A percentile compares a stretch with the other conserved stretches of the same genome.
These are phyloP conservation scores for Setomelanomma holmii DNA, from an alignment of 2,329 filamentous ascomycete genomes.

Conservation along the genomic window DNA sequence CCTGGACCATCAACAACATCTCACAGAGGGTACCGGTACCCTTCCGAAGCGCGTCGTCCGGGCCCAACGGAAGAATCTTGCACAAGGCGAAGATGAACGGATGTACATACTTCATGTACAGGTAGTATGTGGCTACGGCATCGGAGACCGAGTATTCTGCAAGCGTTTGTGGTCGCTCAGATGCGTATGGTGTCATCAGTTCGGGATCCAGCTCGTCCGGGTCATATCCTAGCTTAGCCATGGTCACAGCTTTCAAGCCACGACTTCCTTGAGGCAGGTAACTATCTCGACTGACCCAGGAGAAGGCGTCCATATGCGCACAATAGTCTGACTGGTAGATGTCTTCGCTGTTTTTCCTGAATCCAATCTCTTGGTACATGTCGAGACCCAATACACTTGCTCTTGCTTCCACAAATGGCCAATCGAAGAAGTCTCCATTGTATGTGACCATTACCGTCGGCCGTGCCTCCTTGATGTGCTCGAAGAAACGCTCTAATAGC, in stretches of 20 bases:
- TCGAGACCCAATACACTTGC: conserved; percentile 95
- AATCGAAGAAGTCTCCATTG: conserved; percentile 99
- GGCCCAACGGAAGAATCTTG: conserved; percentile 91
- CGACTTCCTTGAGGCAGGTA: conserved; percentile 97
- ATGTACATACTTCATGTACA: conserved; percentile 99
- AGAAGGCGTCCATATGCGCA: conserved; percentile 98
- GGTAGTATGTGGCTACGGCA: conserved; percentile 96
- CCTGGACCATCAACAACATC: conserved; percentile 99
- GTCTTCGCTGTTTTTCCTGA: conserved; percentile 92
- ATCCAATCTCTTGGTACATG: conserved; percentile 99
- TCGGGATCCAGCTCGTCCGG: conserved; percentile 97
- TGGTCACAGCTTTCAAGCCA: conserved; percentile 95
- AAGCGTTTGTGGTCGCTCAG: conserved; percentile 88
- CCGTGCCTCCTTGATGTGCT: conserved; percentile 91
- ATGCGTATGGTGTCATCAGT: conserved; percentile 89
- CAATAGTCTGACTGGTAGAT: conserved; percentile 96
- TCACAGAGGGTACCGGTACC: conserved; percentile 98
- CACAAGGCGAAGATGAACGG: conserved; percentile 99
- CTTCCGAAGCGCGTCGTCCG: conserved; percentile 91
- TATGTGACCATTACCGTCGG: conserved; percentile 99
- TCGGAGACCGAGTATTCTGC: conserved; percentile 99
- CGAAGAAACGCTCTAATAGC: conserved; percentile 88
- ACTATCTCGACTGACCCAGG: conserved; percentile 98
- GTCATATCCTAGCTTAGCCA: conserved; percentile 97
- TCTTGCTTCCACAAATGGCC: conserved; percentile 95